Conservation (phyloP, 192 early-diverging fungal genomes). For the Phycomyces nitens region DNA sequence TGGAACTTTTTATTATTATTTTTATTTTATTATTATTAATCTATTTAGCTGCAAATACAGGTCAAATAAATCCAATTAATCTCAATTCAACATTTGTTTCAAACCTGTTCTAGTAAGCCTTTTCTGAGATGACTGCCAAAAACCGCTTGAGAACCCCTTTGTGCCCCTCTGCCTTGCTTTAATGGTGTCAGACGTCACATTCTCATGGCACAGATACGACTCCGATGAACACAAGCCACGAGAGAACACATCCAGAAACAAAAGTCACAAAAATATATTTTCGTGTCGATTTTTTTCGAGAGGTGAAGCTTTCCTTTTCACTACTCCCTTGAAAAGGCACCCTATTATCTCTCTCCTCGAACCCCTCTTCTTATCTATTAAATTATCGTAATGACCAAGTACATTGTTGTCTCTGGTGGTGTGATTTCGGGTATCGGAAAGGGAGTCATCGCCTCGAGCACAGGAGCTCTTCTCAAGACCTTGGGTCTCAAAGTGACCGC, state of each 20-base stretch:
- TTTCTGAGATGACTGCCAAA: too few species aligned
- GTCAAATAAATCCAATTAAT: too few species aligned
- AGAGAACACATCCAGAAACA: neutral
- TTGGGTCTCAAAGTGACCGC: slow-evolving; percentile 90
- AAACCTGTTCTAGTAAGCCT: too few species aligned
- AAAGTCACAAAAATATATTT: slow-evolving; percentile 2
- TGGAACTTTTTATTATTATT: too few species aligned
- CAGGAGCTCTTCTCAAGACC: slow-evolving; percentile 91
- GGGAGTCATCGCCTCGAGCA: slow-evolving; percentile 97
- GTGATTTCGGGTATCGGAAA: slow-evolving; percentile 99
- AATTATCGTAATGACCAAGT: slow-evolving; percentile 65
- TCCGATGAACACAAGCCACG: neutral
- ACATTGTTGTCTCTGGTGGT: slow-evolving; percentile 96
- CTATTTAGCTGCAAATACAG: too few species aligned
- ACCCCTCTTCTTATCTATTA: neutral
- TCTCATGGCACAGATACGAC: neutral
- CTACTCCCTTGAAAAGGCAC: slow-evolving; percentile 1
- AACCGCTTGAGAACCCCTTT: too few species aligned
- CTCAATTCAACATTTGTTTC: too few species aligned
- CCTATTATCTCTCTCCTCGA: neutral
- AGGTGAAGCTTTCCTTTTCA: slow-evolving; percentile 4
- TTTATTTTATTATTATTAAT: too few species aligned
- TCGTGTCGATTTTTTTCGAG: neutral
- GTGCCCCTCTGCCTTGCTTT: too few species aligned
- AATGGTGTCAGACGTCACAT: neutral